Evolutionary conservation across 2,329 filamentous ascomycete genomes (phyloP), one percentile per base, ranked within the genome.

Genomic region (Dryadomyces quercivorus): DNA sequence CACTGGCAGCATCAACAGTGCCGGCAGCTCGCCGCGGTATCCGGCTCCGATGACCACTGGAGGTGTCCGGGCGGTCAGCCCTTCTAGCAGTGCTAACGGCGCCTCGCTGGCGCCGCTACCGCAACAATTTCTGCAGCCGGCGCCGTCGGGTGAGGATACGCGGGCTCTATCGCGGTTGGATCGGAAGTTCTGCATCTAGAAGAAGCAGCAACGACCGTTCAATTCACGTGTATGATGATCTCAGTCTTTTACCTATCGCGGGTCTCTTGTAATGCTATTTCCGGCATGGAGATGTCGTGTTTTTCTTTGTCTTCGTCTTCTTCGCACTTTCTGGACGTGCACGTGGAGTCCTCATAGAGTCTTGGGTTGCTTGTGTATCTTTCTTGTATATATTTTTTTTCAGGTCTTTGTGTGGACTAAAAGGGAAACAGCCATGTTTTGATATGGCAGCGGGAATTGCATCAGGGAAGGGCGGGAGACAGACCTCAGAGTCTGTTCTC

Each of bases 1-100:
- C 58, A 44, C 55, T 31, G 70, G 59, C 47, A 70, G 63, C 62
- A 70, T 59, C 50, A 66, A 66, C 59, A 73, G 73, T 60, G 71
- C 69, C 8, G 64, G 64, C 58, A 78, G 74, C 60, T 82, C 78
- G 51, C 74, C 76, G 10, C 70, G 74, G 58, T 66, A 66, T 59
- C 18, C 34, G 6, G 21, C 16, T 34, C 6, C 36, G 10, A 12
- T 40, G 36, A 8, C 36, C 36, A 16, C 36, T 3, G 15, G 15
- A 12, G 36, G 36, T 16, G 36, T 15, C 10, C 36, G 36, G 10
- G 36, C 36, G 2, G 36, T 40, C 36, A 40, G 36, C 36, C 36
- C 36, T 12, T 13, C 36, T 4, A 10, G 26, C 5, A 46, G 9
- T 3, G 18, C 47, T 3, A 51, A 46, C 2, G 48, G 57, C 0